A percentile compares a stretch with the other conserved stretches of the same genome.
Conservation (phyloP, 257 asterid species). For the Solanum virginianum region DNA sequence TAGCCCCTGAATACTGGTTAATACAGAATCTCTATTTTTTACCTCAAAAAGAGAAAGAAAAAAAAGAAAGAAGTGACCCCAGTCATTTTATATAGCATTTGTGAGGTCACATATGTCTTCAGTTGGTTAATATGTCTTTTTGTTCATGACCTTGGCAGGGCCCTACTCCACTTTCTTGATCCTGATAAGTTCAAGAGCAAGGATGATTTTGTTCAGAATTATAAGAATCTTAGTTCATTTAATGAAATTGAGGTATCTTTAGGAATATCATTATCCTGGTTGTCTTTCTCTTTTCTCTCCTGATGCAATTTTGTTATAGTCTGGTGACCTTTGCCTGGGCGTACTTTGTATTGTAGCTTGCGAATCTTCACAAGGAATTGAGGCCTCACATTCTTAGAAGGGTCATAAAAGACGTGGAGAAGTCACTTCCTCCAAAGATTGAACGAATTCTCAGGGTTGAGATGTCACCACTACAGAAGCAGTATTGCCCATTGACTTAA, state of each 20-base stretch:
- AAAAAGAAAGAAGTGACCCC: neutral
- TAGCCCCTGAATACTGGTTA: neutral
- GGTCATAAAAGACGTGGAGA: constrained; percentile 97
- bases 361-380: constrained; percentile 94
- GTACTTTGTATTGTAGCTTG: constrained; percentile 40
- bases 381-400: constrained; percentile 98
- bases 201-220: constrained; percentile 87
- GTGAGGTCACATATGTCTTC: neutral
- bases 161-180: constrained; percentile 98
- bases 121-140: constrained; percentile 5
- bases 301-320: neutral
- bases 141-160: constrained; percentile 44
- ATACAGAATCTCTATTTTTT: neutral
- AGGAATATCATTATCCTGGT: neutral
- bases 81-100: neutral
- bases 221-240: constrained; percentile 90
- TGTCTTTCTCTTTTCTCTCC: neutral
- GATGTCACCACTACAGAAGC: constrained; percentile 99
- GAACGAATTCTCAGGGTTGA: constrained; percentile 99
- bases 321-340: neutral
- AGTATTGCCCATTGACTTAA: constrained; percentile 29
- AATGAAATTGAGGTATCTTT: constrained; percentile 71
- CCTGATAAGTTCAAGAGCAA: constrained; percentile 76
- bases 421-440: constrained; percentile 97
- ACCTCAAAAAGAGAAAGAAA: neutral